Percentiles rank a stretch among this genome's conserved stretches.
These are phyloP conservation scores for Coemansia sp. DNA, from an alignment of 192 early-diverging fungal species.

Conservation along the genomic window DNA sequence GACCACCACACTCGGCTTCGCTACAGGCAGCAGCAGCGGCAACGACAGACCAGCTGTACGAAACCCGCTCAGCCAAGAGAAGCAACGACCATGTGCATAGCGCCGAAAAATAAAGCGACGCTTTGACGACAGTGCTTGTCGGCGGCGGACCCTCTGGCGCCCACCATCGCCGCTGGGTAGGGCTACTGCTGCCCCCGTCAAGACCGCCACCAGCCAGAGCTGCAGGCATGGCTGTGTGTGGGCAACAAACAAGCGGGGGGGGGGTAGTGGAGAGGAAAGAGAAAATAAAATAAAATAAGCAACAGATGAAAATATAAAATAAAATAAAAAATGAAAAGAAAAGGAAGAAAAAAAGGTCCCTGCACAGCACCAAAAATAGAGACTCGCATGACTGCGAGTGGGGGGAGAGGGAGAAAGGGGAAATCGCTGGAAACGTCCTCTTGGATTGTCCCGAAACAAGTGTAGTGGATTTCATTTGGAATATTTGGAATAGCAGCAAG, in stretches of 20 bases:
- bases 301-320: constrained; percentile 6
- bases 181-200: neutral
- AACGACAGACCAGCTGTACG: constrained; percentile 7
- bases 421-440: too few species aligned
- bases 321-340: neutral
- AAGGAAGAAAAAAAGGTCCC: neutral
- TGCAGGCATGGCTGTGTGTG: neutral
- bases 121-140: neutral
- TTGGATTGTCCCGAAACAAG: too few species aligned
- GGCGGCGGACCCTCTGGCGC: neutral
- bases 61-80: constrained; percentile 1
- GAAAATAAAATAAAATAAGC: neutral
- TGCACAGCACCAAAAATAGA: neutral
- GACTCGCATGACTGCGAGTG: too few species aligned
- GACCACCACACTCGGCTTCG: neutral
- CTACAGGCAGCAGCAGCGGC: neutral
- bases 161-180: neutral
- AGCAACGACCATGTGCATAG: constrained; percentile 23
- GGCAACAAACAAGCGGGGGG: too few species aligned
- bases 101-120: constrained; percentile 18
- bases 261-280: neutral
- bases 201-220: neutral
- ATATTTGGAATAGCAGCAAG: too few species aligned
- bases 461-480: too few species aligned
- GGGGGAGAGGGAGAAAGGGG: too few species aligned